Conservation (phyloP, 2,329 filamentous ascomycete species). For the Allantophomopsis lycopodina region DNA sequence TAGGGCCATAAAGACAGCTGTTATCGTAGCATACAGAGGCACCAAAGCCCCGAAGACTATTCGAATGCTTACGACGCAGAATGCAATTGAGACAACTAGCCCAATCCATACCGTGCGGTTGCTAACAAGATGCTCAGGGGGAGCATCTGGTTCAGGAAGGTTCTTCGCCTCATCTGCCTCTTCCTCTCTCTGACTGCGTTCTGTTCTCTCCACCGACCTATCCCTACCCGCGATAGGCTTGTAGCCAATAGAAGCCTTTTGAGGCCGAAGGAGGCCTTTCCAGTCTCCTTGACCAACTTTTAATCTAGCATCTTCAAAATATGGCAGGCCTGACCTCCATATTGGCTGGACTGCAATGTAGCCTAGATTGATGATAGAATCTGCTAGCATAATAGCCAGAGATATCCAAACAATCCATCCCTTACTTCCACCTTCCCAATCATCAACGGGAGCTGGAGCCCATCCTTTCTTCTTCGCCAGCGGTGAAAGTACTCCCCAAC, state of each 20-base stretch:
- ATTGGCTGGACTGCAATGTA: slow-evolving; percentile 60
- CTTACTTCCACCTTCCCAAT: slow-evolving; percentile 90
- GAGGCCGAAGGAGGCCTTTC: slow-evolving; percentile 12
- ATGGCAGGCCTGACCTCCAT: slow-evolving; percentile 28
- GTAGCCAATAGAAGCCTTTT: slow-evolving; percentile 11
- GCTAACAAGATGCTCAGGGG: slow-evolving; percentile 68
- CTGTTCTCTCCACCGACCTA: slow-evolving; percentile 2
- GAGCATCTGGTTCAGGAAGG: slow-evolving; percentile 55
- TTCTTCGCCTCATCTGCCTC: slow-evolving; percentile 8
- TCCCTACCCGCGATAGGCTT: slow-evolving; percentile 10
- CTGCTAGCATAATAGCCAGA: slow-evolving; percentile 89
- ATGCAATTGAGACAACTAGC: slow-evolving; percentile 58
- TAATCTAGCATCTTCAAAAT: slow-evolving; percentile 17
- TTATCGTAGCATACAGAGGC: slow-evolving; percentile 59
- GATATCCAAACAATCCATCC: slow-evolving; percentile 99
- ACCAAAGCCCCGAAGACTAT: slow-evolving; percentile 74
- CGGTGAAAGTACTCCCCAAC: slow-evolving; percentile 85
- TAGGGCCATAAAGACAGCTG: slow-evolving; percentile 75
- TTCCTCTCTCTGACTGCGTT: slow-evolving; percentile 2
- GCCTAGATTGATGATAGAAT: slow-evolving; percentile 77
- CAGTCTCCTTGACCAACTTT: slow-evolving; percentile 14
- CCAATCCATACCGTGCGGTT: slow-evolving; percentile 58
- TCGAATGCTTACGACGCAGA: slow-evolving; percentile 74
- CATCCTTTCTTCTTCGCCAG: slow-evolving; percentile 75
- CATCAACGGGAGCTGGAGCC: slow-evolving; percentile 74